These are phyloP conservation scores for Penicillium psychrofluorescens DNA, from an alignment of 495 filamentous ascomycete genomes.

Conservation along the genomic window DNA sequence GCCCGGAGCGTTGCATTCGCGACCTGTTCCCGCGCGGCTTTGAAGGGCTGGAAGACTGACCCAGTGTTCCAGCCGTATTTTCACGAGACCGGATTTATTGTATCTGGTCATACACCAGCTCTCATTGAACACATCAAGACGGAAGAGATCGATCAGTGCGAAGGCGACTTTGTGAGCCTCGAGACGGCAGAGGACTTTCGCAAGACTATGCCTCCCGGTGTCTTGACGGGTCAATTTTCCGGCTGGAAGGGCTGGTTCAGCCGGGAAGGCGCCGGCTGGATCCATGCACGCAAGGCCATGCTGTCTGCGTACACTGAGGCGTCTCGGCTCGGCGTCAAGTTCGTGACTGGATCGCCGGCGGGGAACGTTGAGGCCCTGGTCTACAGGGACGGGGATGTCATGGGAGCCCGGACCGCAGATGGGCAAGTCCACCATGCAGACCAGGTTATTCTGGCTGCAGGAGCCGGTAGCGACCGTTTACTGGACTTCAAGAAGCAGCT, in stretches of 20 bases:
- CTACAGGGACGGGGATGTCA: slow-evolving; percentile 24
- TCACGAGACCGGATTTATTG: slow-evolving; percentile 41
- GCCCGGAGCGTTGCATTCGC: slow-evolving; percentile 25
- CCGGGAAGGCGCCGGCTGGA: slow-evolving; percentile 40
- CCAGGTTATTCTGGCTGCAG: slow-evolving; percentile 38
- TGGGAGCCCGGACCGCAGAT: slow-evolving; percentile 30
- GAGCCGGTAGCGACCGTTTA: slow-evolving; percentile 37
- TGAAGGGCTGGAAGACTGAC: slow-evolving; percentile 41
- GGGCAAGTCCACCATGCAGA: slow-evolving; percentile 26
- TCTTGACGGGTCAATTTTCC: slow-evolving; percentile 42
- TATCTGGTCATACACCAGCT: slow-evolving; percentile 29
- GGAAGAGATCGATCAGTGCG: slow-evolving; percentile 21
- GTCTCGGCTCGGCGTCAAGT: slow-evolving; percentile 33
- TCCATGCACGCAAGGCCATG: slow-evolving; percentile 41
- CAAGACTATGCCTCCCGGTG: slow-evolving; percentile 42
- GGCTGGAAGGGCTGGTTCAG: slow-evolving; percentile 45
- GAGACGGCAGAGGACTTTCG: slow-evolving; percentile 38
- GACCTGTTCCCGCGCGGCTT: slow-evolving; percentile 27
- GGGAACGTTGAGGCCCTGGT: slow-evolving; percentile 31
- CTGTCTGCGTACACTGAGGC: slow-evolving; percentile 37
- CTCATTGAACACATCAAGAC: slow-evolving; percentile 30
- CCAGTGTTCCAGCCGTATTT: slow-evolving; percentile 41
- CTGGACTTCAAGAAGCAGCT: slow-evolving; percentile 47
- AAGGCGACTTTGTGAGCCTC: slow-evolving; percentile 18
- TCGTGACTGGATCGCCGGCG: slow-evolving; percentile 29